Base-by-base conservation (phyloP, 2,329 filamentous ascomycete genomes). In the Botrytis deweyae region DNA sequence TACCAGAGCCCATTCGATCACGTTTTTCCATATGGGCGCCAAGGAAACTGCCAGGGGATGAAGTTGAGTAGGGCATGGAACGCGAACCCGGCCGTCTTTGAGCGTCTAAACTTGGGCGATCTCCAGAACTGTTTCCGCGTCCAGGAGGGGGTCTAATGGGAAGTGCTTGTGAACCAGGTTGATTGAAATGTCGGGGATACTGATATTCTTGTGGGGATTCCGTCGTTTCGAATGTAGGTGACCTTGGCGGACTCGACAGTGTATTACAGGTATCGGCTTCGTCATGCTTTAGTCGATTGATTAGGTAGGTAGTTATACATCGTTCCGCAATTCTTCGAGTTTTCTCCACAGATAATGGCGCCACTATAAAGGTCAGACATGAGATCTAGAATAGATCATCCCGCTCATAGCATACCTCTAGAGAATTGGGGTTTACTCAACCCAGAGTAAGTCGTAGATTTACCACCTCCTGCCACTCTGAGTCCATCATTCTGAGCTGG, bases 271-370 rank as follows among this genome's bases (percentile, higher is more conserved):
- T 20, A 40, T 76, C 65, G 81, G 78, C 72, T 85, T 78, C 77
- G 61, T 77, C 76, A 75, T 78, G 76, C 73, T 78, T 78, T 59
- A 84, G 78, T 68, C 81, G 80, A 59, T 83, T 80, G 29, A 90
- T 80, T 77, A 89, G 88, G 58, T 84, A 82, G 55, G 76, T 81
- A 49, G 83, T 83, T 36, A 90, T 79, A 77, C 87, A 90, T 68
- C 82, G 82, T 74, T 88, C 86, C 72, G 90, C 86, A 74, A 94
- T 84, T 42, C 83, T 80, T 77, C 84, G 86, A 16, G 90, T 92
- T 76, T 87, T 85, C 67, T 90, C 87, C 42, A 90, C 78, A 9
- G 91, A 92, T 73, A 93, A 82, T 14, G 85, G 84, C 49, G 83
- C 76, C 62, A 82, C 84, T 85, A 64, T 71, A 73, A 59, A 67